Conservation (phyloP, 495 filamentous ascomycete species). For the Neurospora sp. region DNA sequence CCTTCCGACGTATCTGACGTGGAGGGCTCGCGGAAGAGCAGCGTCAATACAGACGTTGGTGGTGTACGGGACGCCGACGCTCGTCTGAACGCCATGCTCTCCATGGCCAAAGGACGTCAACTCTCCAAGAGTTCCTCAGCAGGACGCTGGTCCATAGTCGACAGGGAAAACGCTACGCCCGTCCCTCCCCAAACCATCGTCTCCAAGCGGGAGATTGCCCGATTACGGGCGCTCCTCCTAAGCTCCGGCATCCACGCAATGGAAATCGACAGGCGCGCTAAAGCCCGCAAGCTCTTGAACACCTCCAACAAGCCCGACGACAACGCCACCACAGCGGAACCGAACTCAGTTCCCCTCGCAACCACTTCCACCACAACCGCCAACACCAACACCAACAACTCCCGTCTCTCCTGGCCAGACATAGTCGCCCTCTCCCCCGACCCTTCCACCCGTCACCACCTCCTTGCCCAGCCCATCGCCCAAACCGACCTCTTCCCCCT, state of each 20-base stretch:
- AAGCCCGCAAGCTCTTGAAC: conserved; percentile 29
- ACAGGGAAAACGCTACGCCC: conserved; percentile 26
- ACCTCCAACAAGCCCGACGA: conserved; percentile 3
- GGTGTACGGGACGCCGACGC: conserved; percentile 13
- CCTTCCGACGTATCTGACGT: conserved; percentile 25
- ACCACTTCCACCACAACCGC: too few relatives aligned
- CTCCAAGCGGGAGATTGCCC: conserved; percentile 61
- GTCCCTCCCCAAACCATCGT: conserved; percentile 27
- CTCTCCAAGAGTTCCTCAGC: conserved; percentile 19
- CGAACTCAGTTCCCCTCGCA: not conserved
- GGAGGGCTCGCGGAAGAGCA: conserved; percentile 19
- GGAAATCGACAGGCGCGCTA: conserved; percentile 59
- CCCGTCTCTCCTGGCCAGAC: conserved; percentile 20
- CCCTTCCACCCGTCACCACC: conserved; percentile 1
- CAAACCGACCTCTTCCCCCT: conserved; percentile 56
- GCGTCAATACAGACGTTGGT: conserved; percentile 5
- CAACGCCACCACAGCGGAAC: not conserved
- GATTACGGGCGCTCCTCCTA: conserved; percentile 62
- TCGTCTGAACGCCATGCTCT: conserved; percentile 19
- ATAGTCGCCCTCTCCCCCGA: conserved; percentile 24
- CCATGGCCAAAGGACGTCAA: conserved; percentile 10
- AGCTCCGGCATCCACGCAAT: conserved; percentile 78
- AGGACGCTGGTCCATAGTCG: conserved; percentile 64
- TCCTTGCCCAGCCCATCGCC: conserved; percentile 39
- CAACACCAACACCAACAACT: not conserved